Evolutionary conservation across 1,284 basidiomycete genomes (phyloP).

Genomic region (Cutaneotrichosporon sp.): DNA sequence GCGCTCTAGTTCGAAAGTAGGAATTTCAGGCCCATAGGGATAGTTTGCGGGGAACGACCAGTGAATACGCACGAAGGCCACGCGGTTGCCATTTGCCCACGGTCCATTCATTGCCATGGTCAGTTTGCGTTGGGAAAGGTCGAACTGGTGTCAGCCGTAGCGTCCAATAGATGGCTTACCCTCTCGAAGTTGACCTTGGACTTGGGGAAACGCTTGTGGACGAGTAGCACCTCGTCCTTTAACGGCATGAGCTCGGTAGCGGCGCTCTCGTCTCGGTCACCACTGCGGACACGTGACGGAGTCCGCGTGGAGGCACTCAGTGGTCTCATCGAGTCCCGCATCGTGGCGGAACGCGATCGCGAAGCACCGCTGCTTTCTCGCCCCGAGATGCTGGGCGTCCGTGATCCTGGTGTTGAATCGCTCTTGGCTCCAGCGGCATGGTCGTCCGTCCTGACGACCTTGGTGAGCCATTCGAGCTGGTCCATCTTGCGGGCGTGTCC

Average conservation of each 20-base stretch:
- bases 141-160: slow-evolving; percentile 56
- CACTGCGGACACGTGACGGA: background rate
- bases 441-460: slow-evolving; percentile 35
- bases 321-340: background rate
- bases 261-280: background rate
- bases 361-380: slow-evolving; percentile 30
- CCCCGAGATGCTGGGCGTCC: slow-evolving; percentile 1
- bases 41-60: slow-evolving; percentile 84
- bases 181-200: slow-evolving; percentile 80
- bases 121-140: slow-evolving; percentile 71
- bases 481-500: slow-evolving; percentile 35
- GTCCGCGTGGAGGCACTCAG: background rate
- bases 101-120: slow-evolving; percentile 83
- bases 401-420: slow-evolving; percentile 7
- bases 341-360: slow-evolving; percentile 4
- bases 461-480: slow-evolving; percentile 48
- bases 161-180: slow-evolving; percentile 48
- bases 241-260: slow-evolving; percentile 55
- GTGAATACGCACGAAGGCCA: slow-evolving; percentile 66
- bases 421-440: background rate
- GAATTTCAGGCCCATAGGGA: slow-evolving; percentile 63
- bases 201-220: slow-evolving; percentile 62
- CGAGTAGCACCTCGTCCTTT: slow-evolving; percentile 79
- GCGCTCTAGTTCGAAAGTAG: slow-evolving; percentile 73
- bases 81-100: slow-evolving; percentile 69